Base-by-base conservation (phyloP, 108 stramenopile species). In the Nitzschia inconspicua region DNA sequence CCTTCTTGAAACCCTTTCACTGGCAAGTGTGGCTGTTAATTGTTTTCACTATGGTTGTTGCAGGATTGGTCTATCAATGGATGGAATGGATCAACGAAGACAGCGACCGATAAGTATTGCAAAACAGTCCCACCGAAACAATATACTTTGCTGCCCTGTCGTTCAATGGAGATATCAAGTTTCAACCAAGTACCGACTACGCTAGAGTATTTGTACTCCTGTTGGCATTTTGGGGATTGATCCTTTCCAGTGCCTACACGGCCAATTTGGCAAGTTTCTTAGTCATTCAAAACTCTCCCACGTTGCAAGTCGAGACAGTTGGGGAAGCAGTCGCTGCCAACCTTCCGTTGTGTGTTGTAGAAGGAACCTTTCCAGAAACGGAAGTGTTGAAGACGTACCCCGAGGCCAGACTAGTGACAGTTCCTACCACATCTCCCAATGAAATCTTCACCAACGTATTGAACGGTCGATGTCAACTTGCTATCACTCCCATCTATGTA, bases 221-320 rank as follows among this genome's bases (percentile, higher is more conserved):
- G 25, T 24, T 67, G 52, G 65, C 63, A 25, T 70, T 79, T 27
- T 79, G 68, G 68, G 47, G 60, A 1, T 29, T 79, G 26, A 50
- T 79, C n/a, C 8, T 74, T 14, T 60, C 36, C 7, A 2, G 60
- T 4, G 46, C 77, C 0, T 79, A 79, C 47, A 79, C 77, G 0
- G 77, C 72, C 0, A 74, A 73, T 3, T 42, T 79, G 8, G 77
- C 73, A 13, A 50, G 60, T 25, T 65, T 70, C 42, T 63, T 74
- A 24, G 68, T 68, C 0, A 46, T 39, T 9, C 57, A 59, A 37
- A 44, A 44, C 11, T 26, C 16, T 27, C 63, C 43, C 2, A 10
- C 8, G 13, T 30, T 52, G 16, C 51, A 62, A 19, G 44, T 73
- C 24, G 27, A 68, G 10, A 65, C 60, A 19, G 34, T 79, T 0